These are phyloP conservation scores for Cryptosporidium viatorum DNA, from an alignment of 169 alveolate species.

Conservation along the genomic window DNA sequence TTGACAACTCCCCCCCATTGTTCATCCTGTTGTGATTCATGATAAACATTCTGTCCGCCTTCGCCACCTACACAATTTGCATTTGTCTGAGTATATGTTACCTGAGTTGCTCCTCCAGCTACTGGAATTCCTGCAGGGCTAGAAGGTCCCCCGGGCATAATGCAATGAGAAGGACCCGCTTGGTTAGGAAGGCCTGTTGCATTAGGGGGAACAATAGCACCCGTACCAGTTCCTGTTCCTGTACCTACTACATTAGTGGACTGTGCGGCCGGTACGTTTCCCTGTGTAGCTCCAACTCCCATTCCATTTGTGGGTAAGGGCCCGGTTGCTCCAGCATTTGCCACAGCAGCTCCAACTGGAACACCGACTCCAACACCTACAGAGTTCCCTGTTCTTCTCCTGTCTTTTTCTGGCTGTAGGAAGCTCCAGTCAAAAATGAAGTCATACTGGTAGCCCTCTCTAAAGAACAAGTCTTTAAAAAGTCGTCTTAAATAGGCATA, in stretches of 20 bases:
- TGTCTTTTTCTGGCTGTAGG: slow-evolving; percentile 82
- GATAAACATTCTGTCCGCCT: slow-evolving; percentile 2
- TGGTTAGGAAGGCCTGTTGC: slow-evolving; percentile 20
- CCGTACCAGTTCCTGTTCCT: slow-evolving; percentile 11
- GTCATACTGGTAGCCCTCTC: slow-evolving; percentile 94
- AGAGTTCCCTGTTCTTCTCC: slow-evolving; percentile 70
- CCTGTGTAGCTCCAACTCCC: slow-evolving; percentile 44
- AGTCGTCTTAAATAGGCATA: slow-evolving; percentile 93
- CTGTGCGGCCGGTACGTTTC: not conserved
- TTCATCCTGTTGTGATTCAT: slow-evolving; percentile 48
- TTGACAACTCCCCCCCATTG: slow-evolving; percentile 68
- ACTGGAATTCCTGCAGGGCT: not conserved
- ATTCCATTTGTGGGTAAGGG: slow-evolving; percentile 25
- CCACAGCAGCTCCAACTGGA: slow-evolving; percentile 17
- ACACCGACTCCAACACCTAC: slow-evolving; percentile 40
- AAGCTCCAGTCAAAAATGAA: slow-evolving; percentile 96
- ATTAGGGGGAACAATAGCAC: not conserved
- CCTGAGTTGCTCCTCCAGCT: not conserved
- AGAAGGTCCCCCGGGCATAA: not conserved
- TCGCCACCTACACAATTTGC: slow-evolving; percentile 48
- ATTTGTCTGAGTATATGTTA: slow-evolving; percentile 12
- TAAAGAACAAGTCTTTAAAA: slow-evolving; percentile 93
- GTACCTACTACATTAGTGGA: slow-evolving; percentile 2
- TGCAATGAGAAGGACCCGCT: slow-evolving; percentile 5
- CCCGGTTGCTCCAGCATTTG: slow-evolving; percentile 16